Conservation (phyloP, 108 stramenopile genomes). For the Cylindrotheca closterium region DNA sequence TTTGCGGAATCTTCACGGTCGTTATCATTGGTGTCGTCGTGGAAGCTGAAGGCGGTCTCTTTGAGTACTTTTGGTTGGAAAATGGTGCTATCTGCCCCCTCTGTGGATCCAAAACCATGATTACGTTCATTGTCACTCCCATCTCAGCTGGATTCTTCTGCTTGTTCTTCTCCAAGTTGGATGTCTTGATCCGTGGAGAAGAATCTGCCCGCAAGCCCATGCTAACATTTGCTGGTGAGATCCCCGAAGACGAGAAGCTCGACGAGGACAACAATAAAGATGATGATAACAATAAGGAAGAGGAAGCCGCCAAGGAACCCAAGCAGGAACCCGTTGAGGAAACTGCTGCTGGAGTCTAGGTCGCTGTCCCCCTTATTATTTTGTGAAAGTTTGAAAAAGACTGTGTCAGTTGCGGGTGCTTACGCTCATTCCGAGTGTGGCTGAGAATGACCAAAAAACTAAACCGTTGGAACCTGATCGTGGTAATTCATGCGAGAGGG, state of each 20-base stretch:
- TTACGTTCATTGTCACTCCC: slow-evolving; percentile 75
- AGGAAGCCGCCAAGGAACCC: too few species aligned
- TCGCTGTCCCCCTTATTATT: slow-evolving; percentile 28
- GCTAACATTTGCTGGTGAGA: neutral
- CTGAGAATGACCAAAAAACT: too few species aligned
- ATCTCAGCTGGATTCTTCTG: slow-evolving; percentile 40
- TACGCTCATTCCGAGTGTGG: too few species aligned
- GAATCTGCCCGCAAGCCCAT: neutral
- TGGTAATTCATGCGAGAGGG: slow-evolving; percentile 73
- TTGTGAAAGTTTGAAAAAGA: slow-evolving; percentile 39
- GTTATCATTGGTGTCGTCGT: too few species aligned
- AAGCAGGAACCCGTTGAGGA: too few species aligned
- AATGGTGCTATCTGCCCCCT: slow-evolving; percentile 64
- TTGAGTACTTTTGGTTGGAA: slow-evolving; percentile 76
- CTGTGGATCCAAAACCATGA: slow-evolving; percentile 70
- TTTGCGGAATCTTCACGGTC: slow-evolving; percentile 60
- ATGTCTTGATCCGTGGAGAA: slow-evolving; percentile 4
- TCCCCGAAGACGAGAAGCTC: too few species aligned
- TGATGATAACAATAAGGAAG: too few species aligned
- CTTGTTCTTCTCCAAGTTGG: slow-evolving; percentile 35
- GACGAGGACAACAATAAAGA: slow-evolving; percentile 9
- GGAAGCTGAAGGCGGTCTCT: slow-evolving; percentile 64
- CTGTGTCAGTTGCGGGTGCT: too few species aligned
- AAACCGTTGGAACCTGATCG: slow-evolving; percentile 81
- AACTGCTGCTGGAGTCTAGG: too few species aligned